Evolutionary conservation across 495 filamentous ascomycete genomes (phyloP).

Genomic region (Podospora didyma): DNA sequence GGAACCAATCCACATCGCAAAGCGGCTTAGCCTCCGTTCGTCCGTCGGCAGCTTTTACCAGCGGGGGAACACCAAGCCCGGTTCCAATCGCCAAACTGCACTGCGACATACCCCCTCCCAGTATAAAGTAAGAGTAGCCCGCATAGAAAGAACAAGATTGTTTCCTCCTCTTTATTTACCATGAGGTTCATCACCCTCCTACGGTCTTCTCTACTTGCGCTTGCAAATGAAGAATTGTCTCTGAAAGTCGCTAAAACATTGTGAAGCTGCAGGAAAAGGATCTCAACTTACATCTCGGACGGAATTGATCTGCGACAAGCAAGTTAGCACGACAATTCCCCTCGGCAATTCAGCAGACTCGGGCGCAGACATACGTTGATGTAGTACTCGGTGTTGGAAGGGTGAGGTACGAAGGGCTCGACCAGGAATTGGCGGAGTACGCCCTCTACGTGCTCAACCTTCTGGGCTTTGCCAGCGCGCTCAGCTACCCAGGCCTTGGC

Average conservation of each 20-base stretch:
- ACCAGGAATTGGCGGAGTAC: slow-evolving; percentile 92
- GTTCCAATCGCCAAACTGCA: slow-evolving; percentile 2
- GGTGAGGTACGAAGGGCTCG: slow-evolving; percentile 96
- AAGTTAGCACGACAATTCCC: slow-evolving; percentile 16
- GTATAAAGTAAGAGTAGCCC: slow-evolving; percentile 15
- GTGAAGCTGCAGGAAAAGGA: neutral
- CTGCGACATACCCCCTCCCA: neutral
- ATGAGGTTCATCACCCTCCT: neutral
- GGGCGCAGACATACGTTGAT: slow-evolving; percentile 70
- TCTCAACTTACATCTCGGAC: slow-evolving; percentile 33
- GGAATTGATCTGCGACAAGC: slow-evolving; percentile 28
- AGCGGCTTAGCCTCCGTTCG: slow-evolving; percentile 56
- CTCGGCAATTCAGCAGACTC: slow-evolving; percentile 40
- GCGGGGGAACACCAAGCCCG: slow-evolving; percentile 13
- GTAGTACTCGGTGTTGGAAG: slow-evolving; percentile 91
- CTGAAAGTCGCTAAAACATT: neutral
- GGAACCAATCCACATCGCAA: slow-evolving; percentile 16
- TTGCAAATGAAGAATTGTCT: slow-evolving; percentile 2
- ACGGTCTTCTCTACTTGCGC: slow-evolving; percentile 2
- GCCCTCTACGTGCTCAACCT: slow-evolving; percentile 89
- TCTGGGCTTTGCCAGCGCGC: slow-evolving; percentile 82
- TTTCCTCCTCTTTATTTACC: neutral
- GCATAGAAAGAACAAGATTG: neutral
- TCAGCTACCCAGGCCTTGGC: slow-evolving; percentile 88
- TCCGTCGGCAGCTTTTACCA: slow-evolving; percentile 30